Percentiles rank a stretch among this genome's conserved stretches.
Evolutionary conservation across 2,329 filamentous ascomycete species (phyloP).

Genomic region (Aciculosporium take): DNA sequence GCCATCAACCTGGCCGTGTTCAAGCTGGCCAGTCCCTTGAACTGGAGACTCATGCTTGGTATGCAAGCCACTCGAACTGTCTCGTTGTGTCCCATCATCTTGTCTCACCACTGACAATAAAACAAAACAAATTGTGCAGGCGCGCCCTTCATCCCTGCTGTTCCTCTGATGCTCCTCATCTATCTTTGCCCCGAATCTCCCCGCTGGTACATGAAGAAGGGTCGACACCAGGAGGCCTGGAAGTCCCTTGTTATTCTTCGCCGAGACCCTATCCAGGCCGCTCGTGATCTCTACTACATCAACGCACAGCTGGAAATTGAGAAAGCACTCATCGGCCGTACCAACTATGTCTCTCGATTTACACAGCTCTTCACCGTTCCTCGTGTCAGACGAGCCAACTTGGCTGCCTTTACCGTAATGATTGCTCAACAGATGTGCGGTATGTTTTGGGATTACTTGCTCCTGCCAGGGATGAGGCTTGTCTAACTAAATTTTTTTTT

Average conservation of each 20-base stretch:
- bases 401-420: conserved; percentile 71
- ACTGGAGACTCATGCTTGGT: conserved; percentile 34
- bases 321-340: conserved; percentile 22
- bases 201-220: conserved; percentile 52
- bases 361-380: conserved; percentile 53
- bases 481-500: not conserved
- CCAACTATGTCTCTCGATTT: conserved; percentile 32
- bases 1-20: conserved; percentile 20
- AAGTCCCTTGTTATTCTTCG: conserved; percentile 36
- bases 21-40: conserved; percentile 12
- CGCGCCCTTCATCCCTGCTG: conserved; percentile 44
- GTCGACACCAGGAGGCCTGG: conserved; percentile 45
- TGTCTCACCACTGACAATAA: not conserved
- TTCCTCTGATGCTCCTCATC: conserved; percentile 38
- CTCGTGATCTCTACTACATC: conserved; percentile 45
- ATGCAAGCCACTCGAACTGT: not conserved
- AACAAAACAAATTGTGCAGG: conserved; percentile 2
- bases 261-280: conserved; percentile 39
- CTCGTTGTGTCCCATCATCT: no score
- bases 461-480: not conserved
- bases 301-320: conserved; percentile 29
- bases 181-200: conserved; percentile 52
- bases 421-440: conserved; percentile 57
- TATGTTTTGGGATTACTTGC: conserved; percentile 6
- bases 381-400: conserved; percentile 53